A percentile compares a stretch with the other conserved stretches of the same genome.
Evolutionary conservation across 2,329 filamentous ascomycete genomes (phyloP).

Genomic region (Venturia effusa): DNA sequence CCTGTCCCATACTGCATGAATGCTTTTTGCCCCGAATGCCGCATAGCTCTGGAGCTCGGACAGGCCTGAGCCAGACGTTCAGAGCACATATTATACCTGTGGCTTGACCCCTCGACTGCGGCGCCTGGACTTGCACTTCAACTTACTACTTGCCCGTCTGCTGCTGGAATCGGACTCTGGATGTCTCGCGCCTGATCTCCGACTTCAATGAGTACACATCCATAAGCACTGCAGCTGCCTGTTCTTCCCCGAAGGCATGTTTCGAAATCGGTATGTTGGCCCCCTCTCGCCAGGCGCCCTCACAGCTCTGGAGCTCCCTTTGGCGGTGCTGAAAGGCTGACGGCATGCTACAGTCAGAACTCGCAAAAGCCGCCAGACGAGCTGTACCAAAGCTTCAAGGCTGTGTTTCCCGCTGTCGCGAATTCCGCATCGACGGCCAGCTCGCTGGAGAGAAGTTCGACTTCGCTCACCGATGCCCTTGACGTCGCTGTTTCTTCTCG

Average conservation of each 20-base stretch:
- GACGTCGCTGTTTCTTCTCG: slow-evolving; percentile 33
- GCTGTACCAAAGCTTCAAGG: slow-evolving; percentile 72
- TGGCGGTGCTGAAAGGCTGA: not conserved
- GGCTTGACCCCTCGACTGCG: slow-evolving; percentile 4
- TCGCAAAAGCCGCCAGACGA: slow-evolving; percentile 80
- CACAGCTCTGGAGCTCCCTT: not conserved
- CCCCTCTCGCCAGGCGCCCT: not conserved
- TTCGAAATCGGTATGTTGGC: slow-evolving; percentile 35
- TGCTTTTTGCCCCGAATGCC: not conserved
- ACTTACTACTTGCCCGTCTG: not conserved
- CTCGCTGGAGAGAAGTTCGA: slow-evolving; percentile 33
- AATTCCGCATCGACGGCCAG: slow-evolving; percentile 32
- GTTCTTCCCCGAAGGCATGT: slow-evolving; percentile 24
- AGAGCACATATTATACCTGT: slow-evolving; percentile 1
- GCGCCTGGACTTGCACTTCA: not conserved
- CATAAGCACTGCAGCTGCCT: not conserved
- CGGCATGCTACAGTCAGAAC: slow-evolving; percentile 47
- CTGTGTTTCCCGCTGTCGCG: slow-evolving; percentile 64
- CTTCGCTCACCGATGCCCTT: slow-evolving; percentile 33
- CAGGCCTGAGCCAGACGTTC: not conserved
- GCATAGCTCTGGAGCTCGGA: not conserved
- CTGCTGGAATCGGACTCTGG: too few species aligned
- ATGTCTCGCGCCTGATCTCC: slow-evolving; percentile 17
- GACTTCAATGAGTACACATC: not conserved
- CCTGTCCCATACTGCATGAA: not conserved